These are phyloP conservation scores for Vicia faba DNA, from an alignment of 306 rosid species.

Conservation along the genomic window DNA sequence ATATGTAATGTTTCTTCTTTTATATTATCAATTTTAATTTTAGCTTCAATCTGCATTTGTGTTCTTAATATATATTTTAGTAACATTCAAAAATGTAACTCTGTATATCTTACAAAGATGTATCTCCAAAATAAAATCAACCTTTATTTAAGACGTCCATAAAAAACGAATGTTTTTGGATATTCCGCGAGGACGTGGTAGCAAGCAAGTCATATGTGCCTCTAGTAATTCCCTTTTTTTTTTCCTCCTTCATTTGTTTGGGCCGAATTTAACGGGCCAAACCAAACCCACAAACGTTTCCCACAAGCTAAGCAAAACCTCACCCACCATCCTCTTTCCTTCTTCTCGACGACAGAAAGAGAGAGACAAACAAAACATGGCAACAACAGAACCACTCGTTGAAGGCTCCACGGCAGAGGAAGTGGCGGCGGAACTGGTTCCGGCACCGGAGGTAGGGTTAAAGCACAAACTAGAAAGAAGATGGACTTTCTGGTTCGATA, in stretches of 20 bases:
- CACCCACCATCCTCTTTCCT: neutral
- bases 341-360: neutral
- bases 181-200: no score
- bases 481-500: slow-evolving; percentile 97
- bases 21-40: no score
- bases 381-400: slow-evolving; percentile 59
- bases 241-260: neutral
- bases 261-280: neutral
- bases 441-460: slow-evolving; percentile 19
- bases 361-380: slow-evolving; percentile 43
- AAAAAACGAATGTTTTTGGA: no score
- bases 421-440: neutral
- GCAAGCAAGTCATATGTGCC: no score
- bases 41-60: no score
- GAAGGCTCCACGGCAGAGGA: slow-evolving; percentile 36
- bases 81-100: no score
- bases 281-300: neutral
- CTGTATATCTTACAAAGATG: no score
- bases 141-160: no score
- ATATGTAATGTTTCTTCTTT: no score
- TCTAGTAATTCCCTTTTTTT: neutral
- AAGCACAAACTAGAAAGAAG: slow-evolving; percentile 74
- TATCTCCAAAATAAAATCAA: no score
- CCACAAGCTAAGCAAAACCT: slow-evolving; percentile 19
- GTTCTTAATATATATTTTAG: no score